phyloP scores from a whole-genome alignment of 768 basidiomycete species.

The Mycena latifolia region DNA sequence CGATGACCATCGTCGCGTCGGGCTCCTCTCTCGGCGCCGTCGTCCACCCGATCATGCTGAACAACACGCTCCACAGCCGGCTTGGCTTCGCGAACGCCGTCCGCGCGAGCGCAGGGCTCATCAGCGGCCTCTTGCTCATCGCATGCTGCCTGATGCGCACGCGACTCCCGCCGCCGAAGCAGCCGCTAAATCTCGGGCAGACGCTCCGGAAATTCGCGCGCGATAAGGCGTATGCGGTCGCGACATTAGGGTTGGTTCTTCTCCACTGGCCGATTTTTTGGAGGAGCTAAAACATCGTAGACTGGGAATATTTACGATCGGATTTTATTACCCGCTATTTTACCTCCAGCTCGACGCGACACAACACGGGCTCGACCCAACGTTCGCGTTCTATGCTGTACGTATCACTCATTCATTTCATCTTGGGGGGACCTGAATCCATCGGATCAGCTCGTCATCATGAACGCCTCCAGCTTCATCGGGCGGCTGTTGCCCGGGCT shows the following conservation, averaged over 20 bases:
- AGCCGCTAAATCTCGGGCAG: constrained; percentile 42
- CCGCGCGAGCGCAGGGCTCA: constrained; percentile 53
- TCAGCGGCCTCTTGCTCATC: constrained; percentile 46
- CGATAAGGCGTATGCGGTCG: constrained; percentile 59
- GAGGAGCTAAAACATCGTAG: constrained; percentile 34
- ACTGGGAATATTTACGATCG: constrained; percentile 49
- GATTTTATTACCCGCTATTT: constrained; percentile 65
- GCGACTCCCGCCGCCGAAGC: constrained; percentile 45
- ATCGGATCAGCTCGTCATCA: constrained; percentile 48
- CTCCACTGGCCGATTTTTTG: neutral
- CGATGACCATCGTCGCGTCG: constrained; percentile 54
- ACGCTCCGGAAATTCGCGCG: constrained; percentile 49
- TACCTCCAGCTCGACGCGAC: constrained; percentile 68
- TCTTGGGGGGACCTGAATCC: neutral
- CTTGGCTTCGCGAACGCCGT: constrained; percentile 57
- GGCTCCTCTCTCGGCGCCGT: constrained; percentile 59
- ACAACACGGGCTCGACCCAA: constrained; percentile 56
- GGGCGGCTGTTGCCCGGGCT: constrained; percentile 53
- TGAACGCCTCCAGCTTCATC: constrained; percentile 50
- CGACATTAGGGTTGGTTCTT: constrained; percentile 51
- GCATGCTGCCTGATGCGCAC: constrained; percentile 35
- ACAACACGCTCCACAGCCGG: constrained; percentile 47
- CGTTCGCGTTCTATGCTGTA: constrained; percentile 71
- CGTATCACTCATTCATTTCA: neutral
- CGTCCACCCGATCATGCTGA: constrained; percentile 60